Percentiles rank a stretch among this genome's conserved stretches.
These are phyloP conservation scores for Pleurotus salmoneostramineus DNA, from an alignment of 768 basidiomycete genomes.

Conservation along the genomic window DNA sequence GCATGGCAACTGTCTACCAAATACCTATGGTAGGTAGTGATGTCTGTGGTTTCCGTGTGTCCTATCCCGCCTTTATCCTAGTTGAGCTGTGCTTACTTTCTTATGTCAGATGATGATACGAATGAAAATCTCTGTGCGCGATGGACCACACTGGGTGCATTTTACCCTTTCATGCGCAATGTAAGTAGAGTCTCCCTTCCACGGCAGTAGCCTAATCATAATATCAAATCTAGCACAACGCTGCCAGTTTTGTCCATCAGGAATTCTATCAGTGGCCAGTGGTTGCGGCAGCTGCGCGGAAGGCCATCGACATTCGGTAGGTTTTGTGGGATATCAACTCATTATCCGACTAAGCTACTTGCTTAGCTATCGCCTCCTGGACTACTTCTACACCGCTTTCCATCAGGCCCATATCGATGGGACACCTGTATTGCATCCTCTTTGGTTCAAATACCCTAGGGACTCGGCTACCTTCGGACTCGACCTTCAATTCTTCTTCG, in stretches of 20 bases:
- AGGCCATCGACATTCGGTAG: slow-evolving; percentile 57
- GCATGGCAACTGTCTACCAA: slow-evolving; percentile 60
- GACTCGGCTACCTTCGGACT: slow-evolving; percentile 55
- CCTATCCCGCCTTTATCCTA: neutral
- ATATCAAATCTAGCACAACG: slow-evolving; percentile 43
- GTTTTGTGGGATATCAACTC: slow-evolving; percentile 13
- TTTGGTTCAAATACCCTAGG: slow-evolving; percentile 66
- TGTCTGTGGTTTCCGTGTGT: slow-evolving; percentile 62
- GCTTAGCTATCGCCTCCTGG: slow-evolving; percentile 58
- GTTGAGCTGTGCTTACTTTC: neutral
- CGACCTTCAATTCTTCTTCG: slow-evolving; percentile 70
- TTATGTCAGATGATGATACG: slow-evolving; percentile 43
- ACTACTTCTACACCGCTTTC: slow-evolving; percentile 72
- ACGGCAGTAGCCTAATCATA: neutral
- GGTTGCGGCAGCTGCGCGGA: slow-evolving; percentile 54
- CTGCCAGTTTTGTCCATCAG: slow-evolving; percentile 47
- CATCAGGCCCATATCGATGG: slow-evolving; percentile 54
- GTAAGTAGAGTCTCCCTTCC: slow-evolving; percentile 28
- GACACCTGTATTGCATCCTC: slow-evolving; percentile 60
- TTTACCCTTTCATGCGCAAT: slow-evolving; percentile 79
- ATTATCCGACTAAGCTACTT: neutral
- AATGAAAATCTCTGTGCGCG: slow-evolving; percentile 69
- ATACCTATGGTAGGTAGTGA: slow-evolving; percentile 78
- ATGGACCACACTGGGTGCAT: slow-evolving; percentile 76
- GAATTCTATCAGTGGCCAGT: slow-evolving; percentile 66